Evolutionary conservation across 2,329 filamentous ascomycete genomes (phyloP), one percentile per base, ranked within the genome.

Genomic region (Tolypocladium tropicale): DNA sequence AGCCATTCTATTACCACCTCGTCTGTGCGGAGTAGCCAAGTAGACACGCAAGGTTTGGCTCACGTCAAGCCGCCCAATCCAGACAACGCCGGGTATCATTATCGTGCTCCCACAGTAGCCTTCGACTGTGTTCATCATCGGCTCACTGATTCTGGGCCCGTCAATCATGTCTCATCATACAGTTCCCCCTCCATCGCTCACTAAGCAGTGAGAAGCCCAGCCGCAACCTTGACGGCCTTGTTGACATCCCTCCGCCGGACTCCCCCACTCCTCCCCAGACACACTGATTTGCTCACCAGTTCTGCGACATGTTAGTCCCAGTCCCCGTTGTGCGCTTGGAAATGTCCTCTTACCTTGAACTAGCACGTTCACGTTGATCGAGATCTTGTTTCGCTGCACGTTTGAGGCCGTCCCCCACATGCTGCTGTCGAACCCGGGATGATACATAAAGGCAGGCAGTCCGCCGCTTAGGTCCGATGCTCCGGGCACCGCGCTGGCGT

Each of bases 231-330:
- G 43, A 72, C 61, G 10, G 71, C 68, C 18, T 53, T 60, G 52
- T 72, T 61, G 1, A 76, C 60, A 48, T 76, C 72, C 41, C 65
- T 70, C 1, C 70, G 70, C 7, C 73, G 67, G 11, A 75, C 57
- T 0, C 71, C 74, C 0, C 74, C 73, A 2, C 66, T 67, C 6
- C 71, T 64, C 10, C 73, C 74, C 9, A 76, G 59, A 43, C 73
- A 76, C 7, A 76, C 67, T 18, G 71, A 68, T 16, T 57, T 65
- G 2, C 57, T 55, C 0, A 67, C 64, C 50, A 76, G 59, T 64
- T 76, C 73, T 75, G 50, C 14, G 7, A 11, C 28, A n/a, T 21
- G 53, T 58, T 39, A 53, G 51, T 6, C 41, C 33, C 6, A 14
- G 6, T 10, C 51, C 48, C 16, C 33, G 7, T 46, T 18, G 6